Evolutionary conservation across 2,329 filamentous ascomycete genomes (phyloP).

Genomic region (Amauroascus verrucosus): DNA sequence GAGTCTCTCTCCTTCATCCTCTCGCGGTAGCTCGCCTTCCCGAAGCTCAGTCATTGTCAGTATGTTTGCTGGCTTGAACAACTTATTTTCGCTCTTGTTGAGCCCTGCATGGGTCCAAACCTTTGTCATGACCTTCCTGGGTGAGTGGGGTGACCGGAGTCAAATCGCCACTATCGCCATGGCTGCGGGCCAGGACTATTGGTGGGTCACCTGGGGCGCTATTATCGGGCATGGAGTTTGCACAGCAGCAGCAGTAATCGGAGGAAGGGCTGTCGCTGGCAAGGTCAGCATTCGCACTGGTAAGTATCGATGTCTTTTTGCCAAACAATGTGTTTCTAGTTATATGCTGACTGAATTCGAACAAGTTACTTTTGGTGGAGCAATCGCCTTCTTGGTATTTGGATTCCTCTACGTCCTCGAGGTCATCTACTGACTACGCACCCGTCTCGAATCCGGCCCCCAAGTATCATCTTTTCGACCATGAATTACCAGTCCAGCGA

Average conservation of each 20-base stretch:
- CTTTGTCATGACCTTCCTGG: constrained; percentile 96
- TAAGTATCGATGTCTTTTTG: constrained; percentile 42
- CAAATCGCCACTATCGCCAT: constrained; percentile 98
- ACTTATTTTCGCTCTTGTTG: constrained; percentile 75
- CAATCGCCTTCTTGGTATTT: constrained; percentile 80
- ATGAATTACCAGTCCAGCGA: constrained; percentile 12
- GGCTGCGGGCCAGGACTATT: constrained; percentile 96
- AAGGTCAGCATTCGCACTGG: constrained; percentile 90
- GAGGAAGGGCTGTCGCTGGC: constrained; percentile 83
- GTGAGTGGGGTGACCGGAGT: constrained; percentile 94
- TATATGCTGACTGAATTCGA: constrained; percentile 22
- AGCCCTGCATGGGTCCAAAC: constrained; percentile 98
- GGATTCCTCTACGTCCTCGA: constrained; percentile 86
- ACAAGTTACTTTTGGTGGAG: constrained; percentile 82
- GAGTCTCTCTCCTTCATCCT: constrained; percentile 67
- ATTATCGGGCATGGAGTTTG: constrained; percentile 78
- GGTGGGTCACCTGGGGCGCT: constrained; percentile 92
- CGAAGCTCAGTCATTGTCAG: constrained; percentile 38
- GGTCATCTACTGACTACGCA: constrained; percentile 46
- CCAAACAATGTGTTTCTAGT: not conserved
- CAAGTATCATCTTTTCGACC: constrained; percentile 9
- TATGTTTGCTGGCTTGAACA: constrained; percentile 58
- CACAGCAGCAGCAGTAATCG: constrained; percentile 82
- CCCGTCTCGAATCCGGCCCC: not conserved
- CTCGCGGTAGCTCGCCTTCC: constrained; percentile 47